phyloP scores from a whole-genome alignment of 2,329 filamentous ascomycete species.

The Fusarium pilosicola region DNA sequence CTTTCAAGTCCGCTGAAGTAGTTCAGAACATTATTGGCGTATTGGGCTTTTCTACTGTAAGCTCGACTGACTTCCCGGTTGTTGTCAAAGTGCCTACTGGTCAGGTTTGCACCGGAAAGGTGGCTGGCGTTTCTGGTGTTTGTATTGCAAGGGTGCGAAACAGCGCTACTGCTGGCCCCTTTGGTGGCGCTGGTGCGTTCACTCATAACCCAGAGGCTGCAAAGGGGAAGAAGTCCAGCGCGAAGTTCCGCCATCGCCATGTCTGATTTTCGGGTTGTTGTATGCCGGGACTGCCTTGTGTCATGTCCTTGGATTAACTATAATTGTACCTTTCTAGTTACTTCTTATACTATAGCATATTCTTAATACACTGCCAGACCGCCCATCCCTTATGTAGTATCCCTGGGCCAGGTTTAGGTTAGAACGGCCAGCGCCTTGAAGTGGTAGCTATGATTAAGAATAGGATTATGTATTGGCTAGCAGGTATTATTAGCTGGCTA shows the following conservation, averaged over 20 bases:
- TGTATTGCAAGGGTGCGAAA: constrained; percentile 10
- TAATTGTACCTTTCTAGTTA: background rate
- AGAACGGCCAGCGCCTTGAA: too few species aligned
- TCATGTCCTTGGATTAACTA: fast-evolving
- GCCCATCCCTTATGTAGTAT: too few species aligned
- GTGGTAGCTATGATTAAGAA: too few species aligned
- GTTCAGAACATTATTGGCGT: constrained; percentile 8
- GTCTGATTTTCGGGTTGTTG: background rate
- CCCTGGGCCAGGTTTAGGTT: too few species aligned
- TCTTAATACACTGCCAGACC: background rate
- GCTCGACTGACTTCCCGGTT: constrained; percentile 8
- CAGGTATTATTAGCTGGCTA: too few species aligned
- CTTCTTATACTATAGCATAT: background rate
- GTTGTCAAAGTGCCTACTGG: background rate
- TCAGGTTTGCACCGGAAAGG: background rate
- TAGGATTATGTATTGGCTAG: too few species aligned
- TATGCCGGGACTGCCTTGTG: background rate
- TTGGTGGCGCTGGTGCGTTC: constrained; percentile 4
- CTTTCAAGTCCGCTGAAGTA: background rate
- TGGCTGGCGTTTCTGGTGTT: background rate
- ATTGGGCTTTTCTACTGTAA: background rate
- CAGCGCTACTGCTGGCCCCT: constrained; percentile 9
- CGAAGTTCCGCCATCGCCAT: constrained; percentile 5
- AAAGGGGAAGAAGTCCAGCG: background rate
- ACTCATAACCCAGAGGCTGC: background rate